A percentile compares a stretch with the other conserved stretches of the same genome.
phyloP scores from a whole-genome alignment of 1,284 basidiomycete species.

The Ustilago xerochloae region DNA sequence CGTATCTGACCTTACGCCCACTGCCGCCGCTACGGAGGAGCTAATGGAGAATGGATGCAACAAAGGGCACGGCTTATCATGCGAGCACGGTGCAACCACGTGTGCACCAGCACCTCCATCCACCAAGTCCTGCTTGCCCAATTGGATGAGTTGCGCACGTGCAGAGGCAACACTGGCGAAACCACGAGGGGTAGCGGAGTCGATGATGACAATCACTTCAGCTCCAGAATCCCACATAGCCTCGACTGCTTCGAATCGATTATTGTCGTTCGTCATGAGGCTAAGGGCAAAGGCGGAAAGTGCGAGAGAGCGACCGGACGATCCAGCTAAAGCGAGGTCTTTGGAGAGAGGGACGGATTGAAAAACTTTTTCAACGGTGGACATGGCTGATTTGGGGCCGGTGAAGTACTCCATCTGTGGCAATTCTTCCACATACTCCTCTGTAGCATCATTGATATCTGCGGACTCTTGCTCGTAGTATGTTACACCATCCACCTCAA shows the following conservation, averaged over 20 bases:
- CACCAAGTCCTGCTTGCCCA: constrained; percentile 70
- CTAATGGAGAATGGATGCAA: constrained; percentile 67
- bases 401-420: constrained; percentile 27
- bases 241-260: constrained; percentile 78
- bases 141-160: constrained; percentile 78
- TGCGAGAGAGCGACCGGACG: constrained; percentile 72
- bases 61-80: constrained; percentile 85
- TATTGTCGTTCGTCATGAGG: constrained; percentile 75
- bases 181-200: constrained; percentile 80
- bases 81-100: constrained; percentile 85
- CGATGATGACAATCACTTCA: constrained; percentile 76
- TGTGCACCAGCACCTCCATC: constrained; percentile 74
- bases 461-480: constrained; percentile 35
- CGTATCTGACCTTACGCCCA: constrained; percentile 17
- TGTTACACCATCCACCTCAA: constrained; percentile 30
- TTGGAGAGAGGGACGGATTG: constrained; percentile 32
- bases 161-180: constrained; percentile 87
- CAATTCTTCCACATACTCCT: constrained; percentile 4
- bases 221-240: constrained; percentile 92
- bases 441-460: background rate
- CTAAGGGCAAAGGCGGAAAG: constrained; percentile 87
- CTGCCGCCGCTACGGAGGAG: constrained; percentile 10
- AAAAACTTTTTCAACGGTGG: constrained; percentile 25
- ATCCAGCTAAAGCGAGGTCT: constrained; percentile 10
- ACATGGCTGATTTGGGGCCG: constrained; percentile 34